These are phyloP conservation scores for Aspergillus nanangensis DNA, from an alignment of 495 filamentous ascomycete species.

Conservation along the genomic window DNA sequence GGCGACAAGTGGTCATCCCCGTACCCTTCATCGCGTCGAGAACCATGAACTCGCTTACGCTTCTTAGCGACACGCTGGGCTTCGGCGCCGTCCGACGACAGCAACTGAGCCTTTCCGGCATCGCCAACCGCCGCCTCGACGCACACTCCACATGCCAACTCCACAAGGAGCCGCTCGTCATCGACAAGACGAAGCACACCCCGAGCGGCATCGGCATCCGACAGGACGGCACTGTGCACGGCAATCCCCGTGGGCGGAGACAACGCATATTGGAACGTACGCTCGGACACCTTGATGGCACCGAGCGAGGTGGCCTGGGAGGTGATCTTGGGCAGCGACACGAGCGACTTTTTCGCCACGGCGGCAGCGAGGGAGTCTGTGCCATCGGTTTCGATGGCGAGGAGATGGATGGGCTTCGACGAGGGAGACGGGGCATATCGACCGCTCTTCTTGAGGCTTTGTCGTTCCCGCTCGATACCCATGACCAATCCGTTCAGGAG, in stretches of 20 bases:
- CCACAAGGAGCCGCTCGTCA: constrained; percentile 75
- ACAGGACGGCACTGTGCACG: constrained; percentile 65
- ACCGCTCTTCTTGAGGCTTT: constrained; percentile 5
- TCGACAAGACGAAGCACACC: constrained; percentile 73
- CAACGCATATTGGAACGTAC: constrained; percentile 61
- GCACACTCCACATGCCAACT: constrained; percentile 78
- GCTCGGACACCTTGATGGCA: constrained; percentile 64
- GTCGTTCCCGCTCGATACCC: constrained; percentile 52
- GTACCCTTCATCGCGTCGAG: constrained; percentile 33
- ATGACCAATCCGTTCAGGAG: constrained; percentile 74
- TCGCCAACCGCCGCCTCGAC: constrained; percentile 53
- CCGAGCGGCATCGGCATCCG: constrained; percentile 75
- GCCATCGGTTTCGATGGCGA: constrained; percentile 81
- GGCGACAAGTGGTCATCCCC: constrained; percentile 36
- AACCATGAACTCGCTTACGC: constrained; percentile 26
- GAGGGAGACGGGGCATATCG: not conserved
- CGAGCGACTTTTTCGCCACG: constrained; percentile 54
- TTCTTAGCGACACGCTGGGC: constrained; percentile 20
- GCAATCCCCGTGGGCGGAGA: constrained; percentile 34
- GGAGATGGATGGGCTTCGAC: constrained; percentile 45
- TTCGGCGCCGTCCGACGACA: constrained; percentile 9
- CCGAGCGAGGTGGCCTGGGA: constrained; percentile 78
- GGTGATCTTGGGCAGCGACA: constrained; percentile 71
- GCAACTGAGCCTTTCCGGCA: constrained; percentile 7
- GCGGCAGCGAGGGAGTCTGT: constrained; percentile 66